phyloP scores from a whole-genome alignment of 164 flowering plant genomes.

The Annona cherimola region DNA sequence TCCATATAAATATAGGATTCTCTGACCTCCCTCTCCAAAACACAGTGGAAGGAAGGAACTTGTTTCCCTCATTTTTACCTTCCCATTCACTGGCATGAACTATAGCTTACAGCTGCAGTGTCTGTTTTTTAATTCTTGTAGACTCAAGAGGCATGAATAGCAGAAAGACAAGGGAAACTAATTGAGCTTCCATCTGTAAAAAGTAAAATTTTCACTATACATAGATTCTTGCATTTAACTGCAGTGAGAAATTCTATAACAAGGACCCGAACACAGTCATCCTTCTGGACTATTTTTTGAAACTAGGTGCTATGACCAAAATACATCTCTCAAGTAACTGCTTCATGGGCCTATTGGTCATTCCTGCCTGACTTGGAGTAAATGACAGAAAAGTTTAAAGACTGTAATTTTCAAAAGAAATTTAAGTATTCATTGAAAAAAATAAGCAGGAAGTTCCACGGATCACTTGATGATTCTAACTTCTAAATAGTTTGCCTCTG shows the following conservation, averaged over 20 bases:
- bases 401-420: not conserved
- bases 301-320: not conserved
- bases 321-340: not conserved
- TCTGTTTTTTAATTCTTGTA: not conserved
- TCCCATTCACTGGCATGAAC: not conserved
- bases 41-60: not conserved
- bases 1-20: not conserved
- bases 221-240: not conserved
- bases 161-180: not conserved
- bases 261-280: not conserved
- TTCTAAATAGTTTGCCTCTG: not conserved
- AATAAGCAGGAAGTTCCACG: not conserved
- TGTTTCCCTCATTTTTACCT: not conserved
- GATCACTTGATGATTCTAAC: not conserved
- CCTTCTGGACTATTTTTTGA: not conserved
- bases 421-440: not conserved
- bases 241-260: not conserved
- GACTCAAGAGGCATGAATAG: not conserved
- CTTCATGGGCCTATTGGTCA: not conserved
- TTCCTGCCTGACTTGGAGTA: not conserved
- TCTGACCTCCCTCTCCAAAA: not conserved
- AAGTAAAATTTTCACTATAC: not conserved
- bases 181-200: not conserved
- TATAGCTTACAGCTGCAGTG: not conserved
- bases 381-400: not conserved